A percentile compares a stretch with the other conserved stretches of the same genome.
phyloP scores from a whole-genome alignment of 495 filamentous ascomycete genomes.

The Penicillium antarcticum region DNA sequence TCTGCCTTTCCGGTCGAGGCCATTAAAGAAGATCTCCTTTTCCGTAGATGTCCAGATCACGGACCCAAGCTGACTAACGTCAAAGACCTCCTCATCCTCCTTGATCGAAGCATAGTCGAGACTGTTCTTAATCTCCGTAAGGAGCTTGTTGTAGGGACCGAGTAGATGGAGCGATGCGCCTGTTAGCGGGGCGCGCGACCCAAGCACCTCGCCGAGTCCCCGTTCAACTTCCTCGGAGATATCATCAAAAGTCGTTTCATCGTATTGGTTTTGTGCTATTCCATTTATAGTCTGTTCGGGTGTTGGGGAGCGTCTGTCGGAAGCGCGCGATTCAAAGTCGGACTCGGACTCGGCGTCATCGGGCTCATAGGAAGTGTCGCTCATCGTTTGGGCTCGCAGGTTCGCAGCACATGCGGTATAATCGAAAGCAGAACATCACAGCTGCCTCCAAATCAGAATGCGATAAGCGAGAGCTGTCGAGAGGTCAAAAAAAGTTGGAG shows the following conservation, averaged over 20 bases:
- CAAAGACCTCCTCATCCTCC: constrained; percentile 12
- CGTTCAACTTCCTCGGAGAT: background rate
- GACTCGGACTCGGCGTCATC: constrained; percentile 23
- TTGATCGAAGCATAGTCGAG: constrained; percentile 12
- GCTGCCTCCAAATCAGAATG: constrained; percentile 2
- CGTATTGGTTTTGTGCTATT: too few relatives aligned
- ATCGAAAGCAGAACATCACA: constrained; percentile 27
- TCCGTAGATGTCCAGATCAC: constrained; percentile 67
- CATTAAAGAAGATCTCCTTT: constrained; percentile 65
- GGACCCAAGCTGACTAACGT: constrained; percentile 59
- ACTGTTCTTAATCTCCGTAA: constrained; percentile 54
- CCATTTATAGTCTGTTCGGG: background rate
- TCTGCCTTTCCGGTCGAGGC: constrained; percentile 59
- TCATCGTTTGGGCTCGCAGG: constrained; percentile 33
- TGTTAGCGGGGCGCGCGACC: background rate
- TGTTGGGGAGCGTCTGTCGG: constrained; percentile 8
- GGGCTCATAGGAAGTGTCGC: constrained; percentile 33
- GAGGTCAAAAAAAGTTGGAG: constrained; percentile 17
- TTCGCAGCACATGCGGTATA: constrained; percentile 14
- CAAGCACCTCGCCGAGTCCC: background rate
- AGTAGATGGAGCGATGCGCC: constrained; percentile 5
- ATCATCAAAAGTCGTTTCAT: too few relatives aligned
- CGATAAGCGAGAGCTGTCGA: background rate
- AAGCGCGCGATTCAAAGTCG: constrained; percentile 15
- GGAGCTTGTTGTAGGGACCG: constrained; percentile 51